These are phyloP conservation scores for Ustilago crameri DNA, from an alignment of 1,284 basidiomycete species.

Conservation along the genomic window DNA sequence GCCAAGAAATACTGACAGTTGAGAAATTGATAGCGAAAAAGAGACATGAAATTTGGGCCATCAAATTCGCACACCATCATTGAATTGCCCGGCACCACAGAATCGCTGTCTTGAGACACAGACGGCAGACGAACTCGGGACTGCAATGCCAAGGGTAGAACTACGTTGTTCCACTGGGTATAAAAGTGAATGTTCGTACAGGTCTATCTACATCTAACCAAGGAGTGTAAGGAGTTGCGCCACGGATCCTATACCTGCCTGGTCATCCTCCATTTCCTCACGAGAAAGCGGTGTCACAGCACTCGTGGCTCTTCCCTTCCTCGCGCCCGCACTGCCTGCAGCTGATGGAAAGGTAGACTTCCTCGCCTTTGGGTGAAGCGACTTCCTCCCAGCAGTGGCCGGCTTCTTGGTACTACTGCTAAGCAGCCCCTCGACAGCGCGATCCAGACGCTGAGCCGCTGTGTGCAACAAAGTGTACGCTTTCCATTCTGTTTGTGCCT, in stretches of 20 bases:
- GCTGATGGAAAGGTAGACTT: slow-evolving; percentile 13
- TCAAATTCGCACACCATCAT: too few species aligned
- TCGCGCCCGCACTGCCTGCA: background rate
- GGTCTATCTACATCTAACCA: background rate
- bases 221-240: slow-evolving; percentile 11
- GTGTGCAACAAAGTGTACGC: slow-evolving; percentile 7
- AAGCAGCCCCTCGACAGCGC: slow-evolving; percentile 10
- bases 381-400: slow-evolving; percentile 10
- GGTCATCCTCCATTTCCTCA: background rate
- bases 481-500: slow-evolving; percentile 12
- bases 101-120: too few species aligned
- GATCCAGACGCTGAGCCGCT: slow-evolving; percentile 12
- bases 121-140: too few species aligned
- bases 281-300: slow-evolving; percentile 8
- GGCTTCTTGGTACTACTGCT: background rate
- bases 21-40: too few species aligned
- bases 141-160: too few species aligned
- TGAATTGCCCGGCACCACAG: too few species aligned
- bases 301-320: slow-evolving; percentile 19
- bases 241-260: background rate
- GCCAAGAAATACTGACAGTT: background rate
- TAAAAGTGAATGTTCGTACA: background rate
- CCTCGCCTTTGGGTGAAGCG: slow-evolving; percentile 14
- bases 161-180: too few species aligned
- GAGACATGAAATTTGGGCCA: too few species aligned